These are phyloP conservation scores for Candida railenensis DNA, from an alignment of 805 yeast genomes.

Conservation along the genomic window DNA sequence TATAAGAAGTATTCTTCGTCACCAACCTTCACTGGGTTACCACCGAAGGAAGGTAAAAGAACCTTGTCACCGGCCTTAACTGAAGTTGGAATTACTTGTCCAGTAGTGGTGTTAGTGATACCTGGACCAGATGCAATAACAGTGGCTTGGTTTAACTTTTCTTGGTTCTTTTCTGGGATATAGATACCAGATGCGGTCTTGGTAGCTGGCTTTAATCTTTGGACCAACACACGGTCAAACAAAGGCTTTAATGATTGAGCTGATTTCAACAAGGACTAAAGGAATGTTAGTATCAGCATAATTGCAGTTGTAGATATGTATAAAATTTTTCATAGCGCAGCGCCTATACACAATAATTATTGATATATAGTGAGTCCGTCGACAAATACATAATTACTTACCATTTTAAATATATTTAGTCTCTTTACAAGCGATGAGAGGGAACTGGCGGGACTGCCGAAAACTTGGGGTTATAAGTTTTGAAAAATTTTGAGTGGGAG, in stretches of 20 bases:
- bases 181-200: constrained; percentile 90
- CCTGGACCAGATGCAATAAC: constrained; percentile 98
- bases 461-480: neutral
- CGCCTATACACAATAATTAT: neutral
- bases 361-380: no score
- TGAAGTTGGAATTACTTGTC: constrained; percentile 67
- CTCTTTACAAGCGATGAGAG: no score
- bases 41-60: constrained; percentile 92
- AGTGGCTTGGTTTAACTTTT: constrained; percentile 87
- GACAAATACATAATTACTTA: neutral
- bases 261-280: constrained; percentile 62
- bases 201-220: constrained; percentile 87
- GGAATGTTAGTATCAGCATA: constrained; percentile 9
- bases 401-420: neutral
- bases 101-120: constrained; percentile 63
- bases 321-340: no score
- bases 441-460: no score
- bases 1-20: constrained; percentile 79
- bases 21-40: constrained; percentile 82
- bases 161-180: constrained; percentile 95
- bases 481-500: neutral
- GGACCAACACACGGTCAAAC: constrained; percentile 94
- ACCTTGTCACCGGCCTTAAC: constrained; percentile 92
- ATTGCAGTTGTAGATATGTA: no score
- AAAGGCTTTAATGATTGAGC: constrained; percentile 89